A percentile compares a stretch with the other conserved stretches of the same genome.
These are phyloP conservation scores for Dendrobium huoshanense DNA, from an alignment of 106 monocot species.

Conservation along the genomic window DNA sequence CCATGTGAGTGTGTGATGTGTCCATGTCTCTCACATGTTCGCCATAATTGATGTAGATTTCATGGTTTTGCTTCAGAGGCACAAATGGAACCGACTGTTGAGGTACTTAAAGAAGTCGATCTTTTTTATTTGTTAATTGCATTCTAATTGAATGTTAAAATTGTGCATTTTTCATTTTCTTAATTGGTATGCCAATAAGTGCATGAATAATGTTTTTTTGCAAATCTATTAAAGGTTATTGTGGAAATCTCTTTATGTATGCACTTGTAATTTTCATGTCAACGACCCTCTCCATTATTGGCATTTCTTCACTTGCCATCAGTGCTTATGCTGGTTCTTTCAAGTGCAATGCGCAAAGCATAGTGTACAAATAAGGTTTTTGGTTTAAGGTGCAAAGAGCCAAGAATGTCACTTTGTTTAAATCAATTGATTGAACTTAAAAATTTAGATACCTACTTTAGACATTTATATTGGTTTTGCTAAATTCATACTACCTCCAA, in stretches of 20 bases:
- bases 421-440: neutral
- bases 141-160: neutral
- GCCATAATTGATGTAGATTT: constrained; percentile 34
- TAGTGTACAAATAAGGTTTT: neutral
- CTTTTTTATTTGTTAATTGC: neutral
- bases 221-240: neutral
- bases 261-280: neutral
- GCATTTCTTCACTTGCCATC: neutral
- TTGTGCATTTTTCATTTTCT: neutral
- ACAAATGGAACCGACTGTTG: constrained; percentile 75
- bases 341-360: neutral
- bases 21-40: neutral
- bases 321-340: neutral
- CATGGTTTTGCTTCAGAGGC: constrained; percentile 95
- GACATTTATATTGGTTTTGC: neutral
- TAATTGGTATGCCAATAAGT: neutral
- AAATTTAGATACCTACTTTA: neutral
- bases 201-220: neutral
- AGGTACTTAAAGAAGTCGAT: constrained; percentile 34
- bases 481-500: neutral
- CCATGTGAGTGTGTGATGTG: neutral
- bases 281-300: too few relatives aligned
- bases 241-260: neutral
- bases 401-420: neutral
- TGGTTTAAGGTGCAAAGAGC: neutral